A percentile compares a stretch with the other conserved stretches of the same genome.
Evolutionary conservation across 257 asterid genomes (phyloP).

Genomic region (Euphrasia confusa): DNA sequence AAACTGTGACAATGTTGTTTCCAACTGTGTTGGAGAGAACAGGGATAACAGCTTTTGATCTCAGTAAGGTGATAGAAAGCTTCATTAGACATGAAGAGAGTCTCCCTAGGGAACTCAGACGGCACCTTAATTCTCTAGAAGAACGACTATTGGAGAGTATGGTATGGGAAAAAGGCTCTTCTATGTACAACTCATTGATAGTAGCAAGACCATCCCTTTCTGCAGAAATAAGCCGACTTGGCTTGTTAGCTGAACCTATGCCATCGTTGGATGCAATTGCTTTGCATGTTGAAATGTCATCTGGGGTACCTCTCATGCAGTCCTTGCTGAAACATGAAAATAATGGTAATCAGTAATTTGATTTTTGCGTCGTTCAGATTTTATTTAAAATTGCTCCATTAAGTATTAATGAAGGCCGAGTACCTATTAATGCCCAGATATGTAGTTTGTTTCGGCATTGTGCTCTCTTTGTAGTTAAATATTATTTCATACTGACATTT

Average conservation of each 20-base stretch:
- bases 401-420: slow-evolving; percentile 3
- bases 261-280: slow-evolving; percentile 96
- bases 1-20: slow-evolving; percentile 93
- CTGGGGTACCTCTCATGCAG: slow-evolving; percentile 43
- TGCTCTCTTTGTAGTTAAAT: slow-evolving; percentile 24
- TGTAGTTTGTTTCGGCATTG: slow-evolving; percentile 2
- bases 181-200: slow-evolving; percentile 89
- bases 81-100: slow-evolving; percentile 93
- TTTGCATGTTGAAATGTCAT: slow-evolving; percentile 58
- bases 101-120: slow-evolving; percentile 91
- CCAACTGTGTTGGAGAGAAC: slow-evolving; percentile 96
- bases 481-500: slow-evolving; percentile 19
- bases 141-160: slow-evolving; percentile 90
- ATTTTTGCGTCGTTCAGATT: slow-evolving; percentile 10
- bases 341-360: slow-evolving; percentile 42
- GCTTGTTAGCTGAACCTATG: slow-evolving; percentile 96
- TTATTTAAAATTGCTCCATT: slow-evolving; percentile 2
- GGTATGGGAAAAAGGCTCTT: slow-evolving; percentile 99
- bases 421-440: background rate
- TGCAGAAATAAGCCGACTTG: slow-evolving; percentile 76
- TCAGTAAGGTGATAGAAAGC: slow-evolving; percentile 98
- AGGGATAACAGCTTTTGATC: slow-evolving; percentile 96
- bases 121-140: slow-evolving; percentile 93
- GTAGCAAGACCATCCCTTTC: slow-evolving; percentile 84
- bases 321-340: slow-evolving; percentile 54